phyloP scores from a whole-genome alignment of 176 grass and related monocot species.

The Rhynchospora pubera region DNA sequence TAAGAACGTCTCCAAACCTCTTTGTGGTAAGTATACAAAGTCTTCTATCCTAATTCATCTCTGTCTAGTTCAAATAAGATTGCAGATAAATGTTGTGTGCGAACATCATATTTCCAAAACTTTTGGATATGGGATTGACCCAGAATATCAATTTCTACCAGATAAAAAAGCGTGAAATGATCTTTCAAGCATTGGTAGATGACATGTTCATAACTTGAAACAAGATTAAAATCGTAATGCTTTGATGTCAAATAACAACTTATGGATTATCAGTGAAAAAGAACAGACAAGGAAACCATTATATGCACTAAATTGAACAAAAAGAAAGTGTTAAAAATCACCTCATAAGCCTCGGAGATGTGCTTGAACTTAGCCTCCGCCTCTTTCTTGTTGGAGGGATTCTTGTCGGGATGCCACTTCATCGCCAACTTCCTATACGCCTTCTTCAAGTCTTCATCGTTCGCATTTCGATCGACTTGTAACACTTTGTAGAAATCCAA shows the following conservation, averaged over 20 bases:
- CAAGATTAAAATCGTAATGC: not conserved
- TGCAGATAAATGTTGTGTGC: not conserved
- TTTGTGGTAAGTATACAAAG: not conserved
- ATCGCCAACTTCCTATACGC: constrained; percentile 87
- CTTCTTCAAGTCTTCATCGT: constrained; percentile 87
- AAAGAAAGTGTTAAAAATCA: not conserved
- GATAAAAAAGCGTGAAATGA: not conserved
- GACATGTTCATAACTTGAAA: not conserved
- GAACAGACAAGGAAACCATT: not conserved
- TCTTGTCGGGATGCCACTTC: constrained; percentile 99
- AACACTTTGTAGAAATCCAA: constrained; percentile 90
- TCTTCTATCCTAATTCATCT: not conserved
- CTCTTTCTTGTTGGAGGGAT: constrained; percentile 78
- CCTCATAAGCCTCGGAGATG: constrained; percentile 95
- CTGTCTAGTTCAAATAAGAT: not conserved
- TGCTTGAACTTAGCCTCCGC: constrained; percentile 98
- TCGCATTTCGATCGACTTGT: constrained; percentile 53
- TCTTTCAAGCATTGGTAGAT: not conserved
- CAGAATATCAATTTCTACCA: not conserved
- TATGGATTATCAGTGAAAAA: not conserved
- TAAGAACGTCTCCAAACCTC: not conserved
- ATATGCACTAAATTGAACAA: not conserved
- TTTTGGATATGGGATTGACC: not conserved
- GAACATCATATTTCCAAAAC: not conserved
- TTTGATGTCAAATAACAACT: not conserved